A percentile compares a stretch with the other conserved stretches of the same genome.
Evolutionary conservation across 2,329 filamentous ascomycete genomes (phyloP).

Genomic region (Exophiala aquamarina): DNA sequence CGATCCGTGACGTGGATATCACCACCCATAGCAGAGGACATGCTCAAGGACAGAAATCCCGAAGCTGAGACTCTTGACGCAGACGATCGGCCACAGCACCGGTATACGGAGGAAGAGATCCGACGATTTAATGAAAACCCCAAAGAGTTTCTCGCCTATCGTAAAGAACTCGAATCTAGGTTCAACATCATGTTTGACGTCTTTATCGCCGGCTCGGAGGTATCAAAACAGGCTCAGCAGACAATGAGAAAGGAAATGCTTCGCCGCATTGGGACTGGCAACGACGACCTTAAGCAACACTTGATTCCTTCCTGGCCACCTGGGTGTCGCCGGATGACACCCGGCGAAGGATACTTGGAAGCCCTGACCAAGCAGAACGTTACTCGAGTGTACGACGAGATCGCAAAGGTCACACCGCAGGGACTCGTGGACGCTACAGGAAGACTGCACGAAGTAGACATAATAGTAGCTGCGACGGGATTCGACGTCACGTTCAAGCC

Average conservation of each 20-base stretch:
- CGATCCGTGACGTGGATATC: conserved; percentile 32
- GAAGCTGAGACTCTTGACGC: not conserved
- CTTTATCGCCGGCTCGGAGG: conserved; percentile 42
- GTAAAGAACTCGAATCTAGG: conserved; percentile 44
- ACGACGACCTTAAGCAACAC: conserved; percentile 19
- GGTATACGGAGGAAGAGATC: conserved; percentile 8
- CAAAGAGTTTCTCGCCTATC: conserved; percentile 41
- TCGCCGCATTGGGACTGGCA: conserved; percentile 40
- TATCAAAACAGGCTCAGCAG: conserved; percentile 40
- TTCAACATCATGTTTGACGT: conserved; percentile 45
- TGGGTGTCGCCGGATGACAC: conserved; percentile 25
- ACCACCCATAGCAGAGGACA: not conserved
- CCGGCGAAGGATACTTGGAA: conserved; percentile 23
- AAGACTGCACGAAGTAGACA: conserved; percentile 31
- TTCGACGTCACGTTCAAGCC: conserved; percentile 37
- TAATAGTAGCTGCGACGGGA: conserved; percentile 37
- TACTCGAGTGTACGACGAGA: conserved; percentile 16
- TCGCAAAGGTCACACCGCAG: conserved; percentile 13
- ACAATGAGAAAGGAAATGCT: conserved; percentile 44
- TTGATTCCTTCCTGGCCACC: conserved; percentile 21
- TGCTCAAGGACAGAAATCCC: not conserved
- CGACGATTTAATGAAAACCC: conserved; percentile 41
- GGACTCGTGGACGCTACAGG: conserved; percentile 26
- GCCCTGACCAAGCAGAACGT: conserved; percentile 28
- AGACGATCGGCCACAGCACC: not conserved